Evolutionary conservation across 441 rosid species (phyloP), one percentile per base, ranked within the genome.

Genomic region (Pelargonium cotyledonis): DNA sequence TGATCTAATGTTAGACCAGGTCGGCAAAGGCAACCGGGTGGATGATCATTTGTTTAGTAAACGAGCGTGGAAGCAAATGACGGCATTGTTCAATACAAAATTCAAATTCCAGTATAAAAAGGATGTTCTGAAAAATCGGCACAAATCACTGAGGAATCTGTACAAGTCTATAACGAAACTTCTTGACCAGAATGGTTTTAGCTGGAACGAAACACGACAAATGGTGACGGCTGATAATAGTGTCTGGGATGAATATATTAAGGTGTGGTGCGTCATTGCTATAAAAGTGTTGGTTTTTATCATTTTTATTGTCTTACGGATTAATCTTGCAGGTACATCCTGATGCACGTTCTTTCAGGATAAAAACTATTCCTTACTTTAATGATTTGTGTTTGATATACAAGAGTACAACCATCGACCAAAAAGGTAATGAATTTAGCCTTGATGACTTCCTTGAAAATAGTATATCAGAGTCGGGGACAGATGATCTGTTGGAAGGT

Each of bases 21-120:
- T 84, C 43, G 78, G 74, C 72, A 83, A 81, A 74, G 95, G 95
- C 65, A 88, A 88, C 62, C 83, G 77, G 73, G 80, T 86, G 46
- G 94, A 92, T 57, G 94, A 90, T 73, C 89, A 84, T 69, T 77
- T 87, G 51, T 90, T 87, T 76, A 87, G 95, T 70, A 87, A 87
- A 75, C 82, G 90, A 49, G 96, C 96, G 19, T 92, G 96, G 98
- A 88, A 88, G 80, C 74, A 79, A 23, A 90, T 92, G 98, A 74
- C 85, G 16, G 73, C 75, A 10, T 60, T 82, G 82, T 88, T 90
- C 83, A 82, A 86, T 65, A 73, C 81, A 0, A 92, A 79, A 67
- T 90, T 92, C 81, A 82, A 79, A 64, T 84, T 80, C 75, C 85
- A 83, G 35, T 90, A 81, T 38, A 91, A 85, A 38, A 86, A 84